phyloP scores from a whole-genome alignment of 331 rosid species.

The Acacia pycnantha region DNA sequence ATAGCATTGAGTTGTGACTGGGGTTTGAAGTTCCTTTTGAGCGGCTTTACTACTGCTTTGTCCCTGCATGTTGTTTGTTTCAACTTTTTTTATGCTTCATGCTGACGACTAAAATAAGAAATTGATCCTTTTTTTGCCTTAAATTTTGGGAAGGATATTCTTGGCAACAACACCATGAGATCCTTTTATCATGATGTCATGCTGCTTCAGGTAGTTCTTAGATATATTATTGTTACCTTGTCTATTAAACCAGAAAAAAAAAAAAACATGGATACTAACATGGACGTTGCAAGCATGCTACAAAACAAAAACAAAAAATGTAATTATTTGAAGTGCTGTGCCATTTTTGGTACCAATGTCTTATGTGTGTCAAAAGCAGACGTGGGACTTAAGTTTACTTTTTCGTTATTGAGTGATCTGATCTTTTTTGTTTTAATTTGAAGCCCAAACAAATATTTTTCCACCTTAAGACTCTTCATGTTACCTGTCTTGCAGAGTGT shows the following conservation, averaged over 20 bases:
- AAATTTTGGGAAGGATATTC: slow-evolving; percentile 78
- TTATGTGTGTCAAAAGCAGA: not conserved
- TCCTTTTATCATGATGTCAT: slow-evolving; percentile 70
- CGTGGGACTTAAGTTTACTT: not conserved
- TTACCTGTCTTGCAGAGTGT: slow-evolving; percentile 51
- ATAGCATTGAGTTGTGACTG: not conserved
- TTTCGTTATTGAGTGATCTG: not conserved
- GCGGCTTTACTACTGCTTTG: slow-evolving; percentile 11
- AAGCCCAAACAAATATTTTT: not conserved
- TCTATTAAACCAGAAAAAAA: not conserved
- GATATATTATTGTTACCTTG: not conserved
- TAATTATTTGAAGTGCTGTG: not conserved
- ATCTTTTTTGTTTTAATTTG: slow-evolving; percentile 1
- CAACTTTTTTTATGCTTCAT: not conserved
- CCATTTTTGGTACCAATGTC: not conserved
- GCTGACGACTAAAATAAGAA: not conserved
- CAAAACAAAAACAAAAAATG: not conserved
- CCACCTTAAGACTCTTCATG: slow-evolving; percentile 8
- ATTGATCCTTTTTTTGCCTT: slow-evolving; percentile 14
- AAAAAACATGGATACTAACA: not conserved
- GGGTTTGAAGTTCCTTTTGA: slow-evolving; percentile 13
- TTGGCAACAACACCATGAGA: slow-evolving; percentile 56
- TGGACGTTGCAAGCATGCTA: not conserved
- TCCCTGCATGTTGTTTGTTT: slow-evolving; percentile 5
- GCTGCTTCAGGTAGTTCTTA: slow-evolving; percentile 64